A percentile compares a stretch with the other conserved stretches of the same genome.
These are phyloP conservation scores for Saprolegnia parasitica DNA, from an alignment of 352 stramenopile genomes.

Conservation along the genomic window DNA sequence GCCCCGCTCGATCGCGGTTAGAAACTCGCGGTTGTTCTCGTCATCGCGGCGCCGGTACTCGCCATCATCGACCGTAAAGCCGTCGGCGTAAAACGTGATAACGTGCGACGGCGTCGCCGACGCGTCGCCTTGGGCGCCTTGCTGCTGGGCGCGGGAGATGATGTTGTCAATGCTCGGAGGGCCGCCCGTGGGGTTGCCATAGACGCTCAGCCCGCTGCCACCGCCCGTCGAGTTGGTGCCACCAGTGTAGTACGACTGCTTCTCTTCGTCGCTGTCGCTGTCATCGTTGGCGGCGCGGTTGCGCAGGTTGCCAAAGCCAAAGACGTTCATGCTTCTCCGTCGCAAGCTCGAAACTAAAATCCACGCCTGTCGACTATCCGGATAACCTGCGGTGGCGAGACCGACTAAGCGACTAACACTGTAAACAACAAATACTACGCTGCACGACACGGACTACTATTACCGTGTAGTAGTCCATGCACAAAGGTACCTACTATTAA, in stretches of 20 bases:
- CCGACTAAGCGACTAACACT: too few species aligned
- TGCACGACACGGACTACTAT: too few species aligned
- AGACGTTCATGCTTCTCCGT: slow-evolving; percentile 63
- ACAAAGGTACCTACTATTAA: too few species aligned
- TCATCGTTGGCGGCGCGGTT: slow-evolving; percentile 31
- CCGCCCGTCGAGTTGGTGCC: slow-evolving; percentile 45
- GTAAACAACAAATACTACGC: too few species aligned
- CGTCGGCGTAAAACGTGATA: slow-evolving; percentile 82
- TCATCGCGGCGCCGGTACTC: slow-evolving; percentile 69
- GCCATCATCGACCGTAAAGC: slow-evolving; percentile 78
- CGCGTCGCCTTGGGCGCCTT: slow-evolving; percentile 39
- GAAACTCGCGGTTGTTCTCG: slow-evolving; percentile 64
- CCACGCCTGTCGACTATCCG: too few species aligned
- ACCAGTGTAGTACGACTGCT: slow-evolving; percentile 40
- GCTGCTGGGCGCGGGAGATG: slow-evolving; percentile 71
- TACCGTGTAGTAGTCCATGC: too few species aligned
- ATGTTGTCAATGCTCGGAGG: slow-evolving; percentile 60
- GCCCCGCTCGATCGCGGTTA: slow-evolving; percentile 74
- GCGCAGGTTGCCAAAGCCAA: slow-evolving; percentile 69
- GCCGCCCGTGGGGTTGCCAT: slow-evolving; percentile 53
- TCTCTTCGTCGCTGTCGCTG: slow-evolving; percentile 36
- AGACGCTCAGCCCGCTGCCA: slow-evolving; percentile 58
- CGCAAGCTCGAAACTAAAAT: not conserved
- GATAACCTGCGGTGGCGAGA: too few species aligned
- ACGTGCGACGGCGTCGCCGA: slow-evolving; percentile 35